Base-by-base conservation (phyloP, 2,329 filamentous ascomycete genomes). In the Diplodia mutila region DNA sequence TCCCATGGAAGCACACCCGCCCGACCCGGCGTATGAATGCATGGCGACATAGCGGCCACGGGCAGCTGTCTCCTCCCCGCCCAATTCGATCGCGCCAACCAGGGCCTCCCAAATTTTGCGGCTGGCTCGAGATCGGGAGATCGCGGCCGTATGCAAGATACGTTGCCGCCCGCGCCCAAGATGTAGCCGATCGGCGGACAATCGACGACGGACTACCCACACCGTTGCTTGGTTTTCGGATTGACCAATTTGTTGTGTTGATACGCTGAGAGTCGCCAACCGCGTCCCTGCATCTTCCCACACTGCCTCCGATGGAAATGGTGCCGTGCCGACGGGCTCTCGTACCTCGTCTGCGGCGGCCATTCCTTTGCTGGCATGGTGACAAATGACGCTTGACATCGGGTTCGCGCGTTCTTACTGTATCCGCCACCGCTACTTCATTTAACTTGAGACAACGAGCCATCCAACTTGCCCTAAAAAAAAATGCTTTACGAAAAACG, bases 91-190 rank as follows among this genome's bases (percentile, higher is more conserved):
- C 57, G 48, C 39, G 37, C 57, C 57, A 16, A 18, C 59, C 23
- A 37, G 59, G n/a, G 7, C 39, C n/a, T 16, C 46, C 21, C 34
- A 34, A 25, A 51, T 37, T 32, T n/a, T 63, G 59, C 59, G 59
- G 59, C 59, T 61, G 59, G 23, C 27, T 51, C 59, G 21, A 51
- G 6, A 32, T 29, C 49, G 49, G 46, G 46, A 51, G 59, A 63
- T 63, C 59, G 59, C 59, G 23, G 14, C 16, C 46, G 6, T 37
- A 63, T 63, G 59, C 59, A 51, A 63, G 59, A 63, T 63, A 63
- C 59, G 34, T 63, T 63, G 59, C 46, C 59, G 57, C 57, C 25
- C 39, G 25, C 27, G 9, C 57, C 57, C 8, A 25, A 51, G 21
- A 23, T 23, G 42, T 21, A 16, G 29, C 23, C 14, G 59, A 63